Evolutionary conservation across 768 basidiomycete species (phyloP).

Genomic region (Mycena filopes): DNA sequence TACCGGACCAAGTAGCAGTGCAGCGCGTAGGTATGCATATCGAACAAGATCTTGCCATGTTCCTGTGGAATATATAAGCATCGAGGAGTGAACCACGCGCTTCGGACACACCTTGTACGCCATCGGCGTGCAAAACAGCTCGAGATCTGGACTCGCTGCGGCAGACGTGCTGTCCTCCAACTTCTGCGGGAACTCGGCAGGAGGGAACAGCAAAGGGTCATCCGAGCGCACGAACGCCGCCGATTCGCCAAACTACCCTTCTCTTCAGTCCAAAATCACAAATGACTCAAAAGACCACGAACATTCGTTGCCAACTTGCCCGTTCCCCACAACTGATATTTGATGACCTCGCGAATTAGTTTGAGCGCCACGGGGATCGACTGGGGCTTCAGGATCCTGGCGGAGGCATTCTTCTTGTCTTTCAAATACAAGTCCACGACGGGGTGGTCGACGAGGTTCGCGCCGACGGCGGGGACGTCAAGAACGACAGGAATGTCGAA

Average conservation of each 20-base stretch:
- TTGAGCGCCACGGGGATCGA: slow-evolving; percentile 40
- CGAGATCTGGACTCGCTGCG: slow-evolving; percentile 58
- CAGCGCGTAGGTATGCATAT: slow-evolving; percentile 51
- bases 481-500: slow-evolving; percentile 66
- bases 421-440: slow-evolving; percentile 64
- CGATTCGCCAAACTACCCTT: slow-evolving; percentile 58
- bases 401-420: slow-evolving; percentile 58
- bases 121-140: slow-evolving; percentile 55
- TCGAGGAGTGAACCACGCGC: neutral
- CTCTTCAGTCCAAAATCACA: neutral
- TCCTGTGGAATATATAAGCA: slow-evolving; percentile 37
- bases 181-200: slow-evolving; percentile 45
- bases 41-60: slow-evolving; percentile 47
- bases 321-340: slow-evolving; percentile 56
- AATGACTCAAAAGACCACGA: slow-evolving; percentile 21
- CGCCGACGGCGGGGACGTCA: slow-evolving; percentile 80
- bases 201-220: slow-evolving; percentile 60
- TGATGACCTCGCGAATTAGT: slow-evolving; percentile 44
- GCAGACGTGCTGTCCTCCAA: slow-evolving; percentile 58
- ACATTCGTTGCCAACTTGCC: slow-evolving; percentile 71
- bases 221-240: slow-evolving; percentile 69
- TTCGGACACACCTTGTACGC: slow-evolving; percentile 50
- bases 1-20: slow-evolving; percentile 57
- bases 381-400: slow-evolving; percentile 52
- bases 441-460: slow-evolving; percentile 79